These are phyloP conservation scores for Podospora didyma DNA, from an alignment of 495 filamentous ascomycete species.

Conservation along the genomic window DNA sequence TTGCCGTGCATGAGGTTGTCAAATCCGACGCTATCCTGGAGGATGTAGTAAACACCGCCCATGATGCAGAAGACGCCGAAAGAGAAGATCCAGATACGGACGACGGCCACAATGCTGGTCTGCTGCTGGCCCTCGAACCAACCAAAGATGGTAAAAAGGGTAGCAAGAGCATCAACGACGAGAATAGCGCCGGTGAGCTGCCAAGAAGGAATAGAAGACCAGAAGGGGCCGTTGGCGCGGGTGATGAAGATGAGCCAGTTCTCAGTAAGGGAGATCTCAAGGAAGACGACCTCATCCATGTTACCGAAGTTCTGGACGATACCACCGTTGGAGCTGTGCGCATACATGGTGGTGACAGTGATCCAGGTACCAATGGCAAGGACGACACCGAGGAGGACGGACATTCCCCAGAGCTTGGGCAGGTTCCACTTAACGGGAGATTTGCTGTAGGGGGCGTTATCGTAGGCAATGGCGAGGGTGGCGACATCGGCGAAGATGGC, in stretches of 20 bases:
- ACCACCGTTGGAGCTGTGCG: conserved; percentile 63
- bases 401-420: conserved; percentile 89
- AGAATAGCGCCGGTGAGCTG: conserved; percentile 73
- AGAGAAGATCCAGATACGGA: conserved; percentile 87
- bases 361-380: conserved; percentile 84
- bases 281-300: conserved; percentile 78
- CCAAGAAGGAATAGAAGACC: conserved; percentile 79
- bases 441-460: conserved; percentile 84
- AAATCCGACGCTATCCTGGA: conserved; percentile 71
- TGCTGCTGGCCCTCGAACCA: conserved; percentile 60
- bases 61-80: conserved; percentile 67
- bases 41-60: conserved; percentile 65
- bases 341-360: conserved; percentile 72
- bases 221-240: conserved; percentile 78
- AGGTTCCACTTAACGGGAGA: conserved; percentile 92
- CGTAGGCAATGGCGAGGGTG: conserved; percentile 89
- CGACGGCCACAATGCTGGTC: conserved; percentile 71
- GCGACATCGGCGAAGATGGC: conserved; percentile 94
- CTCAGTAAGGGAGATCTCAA: conserved; percentile 85
- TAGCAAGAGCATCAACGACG: conserved; percentile 75
- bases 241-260: conserved; percentile 98
- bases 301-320: conserved; percentile 85
- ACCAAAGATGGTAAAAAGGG: conserved; percentile 78
- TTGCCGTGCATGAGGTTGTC: conserved; percentile 93
- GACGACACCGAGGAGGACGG: conserved; percentile 73